Evolutionary conservation across 169 alveolate genomes (phyloP), one percentile per base, ranked within the genome.

Genomic region (Eimeria falciformis): DNA sequence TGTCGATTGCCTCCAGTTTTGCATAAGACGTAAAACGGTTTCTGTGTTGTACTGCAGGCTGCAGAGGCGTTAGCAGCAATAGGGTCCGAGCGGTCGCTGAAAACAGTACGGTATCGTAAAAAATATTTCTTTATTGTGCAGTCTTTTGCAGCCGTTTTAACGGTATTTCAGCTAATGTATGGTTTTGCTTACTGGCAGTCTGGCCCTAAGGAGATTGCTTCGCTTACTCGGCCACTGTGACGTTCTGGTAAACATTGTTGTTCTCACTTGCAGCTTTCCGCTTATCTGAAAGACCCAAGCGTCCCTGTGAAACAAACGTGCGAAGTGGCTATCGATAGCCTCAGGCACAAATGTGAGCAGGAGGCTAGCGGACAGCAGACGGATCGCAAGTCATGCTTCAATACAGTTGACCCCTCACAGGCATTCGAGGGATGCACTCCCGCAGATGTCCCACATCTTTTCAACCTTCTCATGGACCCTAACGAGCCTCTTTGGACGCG

Each of bases 31-130:
- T 33, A 33, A 33, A 33, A 33, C 40, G 40, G n/a, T 17, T 69
- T 7, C 40, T 1, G 9, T 29, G 25, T 12, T 69, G 29, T 29
- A 7, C 23, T 65, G 17, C 56, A 69, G 82, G 97, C 96, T 47
- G 97, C 93, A 46, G 97, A 90, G 69, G 98, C 96, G 77, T 89
- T 94, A 85, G 97, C 96, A n/a, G 97, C 97, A n/a, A 87, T 94
- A 21, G 97, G 95, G 2, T 94, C 92, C 33, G 95, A 94, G 75
- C 71, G 85, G 33, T 95, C 92, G 69, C 90, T 95, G 75, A 96
- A 87, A 23, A 93, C 97, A 83, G 96, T 96, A 68, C 89, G 96
- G 90, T 91, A 82, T 0, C 56, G 83, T 45, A 0, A 33, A 2
- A 33, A 33, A 2, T 33, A 33, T 33, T 33, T 33, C 40, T 2